Conservation (phyloP, 108 stramenopile species). For the Fragilariopsis cylindrus region DNA sequence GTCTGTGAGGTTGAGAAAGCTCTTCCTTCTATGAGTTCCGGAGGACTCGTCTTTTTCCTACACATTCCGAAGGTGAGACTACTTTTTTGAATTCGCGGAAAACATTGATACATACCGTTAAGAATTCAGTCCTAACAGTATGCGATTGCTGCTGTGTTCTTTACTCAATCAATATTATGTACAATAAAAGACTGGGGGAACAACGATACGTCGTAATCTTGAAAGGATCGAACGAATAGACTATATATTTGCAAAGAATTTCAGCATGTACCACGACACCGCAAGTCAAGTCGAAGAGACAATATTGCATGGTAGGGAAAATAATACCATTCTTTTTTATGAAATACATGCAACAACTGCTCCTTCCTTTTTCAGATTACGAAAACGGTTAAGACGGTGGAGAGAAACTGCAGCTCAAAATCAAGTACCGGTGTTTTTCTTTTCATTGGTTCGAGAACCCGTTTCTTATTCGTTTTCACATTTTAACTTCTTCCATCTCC, state of each 20-base stretch:
- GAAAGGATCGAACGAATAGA: constrained; percentile 20
- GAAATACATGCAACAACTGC: constrained; percentile 37
- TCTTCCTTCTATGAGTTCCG: constrained; percentile 8
- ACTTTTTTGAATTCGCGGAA: too few species aligned
- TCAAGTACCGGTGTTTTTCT: constrained; percentile 35
- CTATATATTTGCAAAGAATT: constrained; percentile 36
- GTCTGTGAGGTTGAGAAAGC: background rate
- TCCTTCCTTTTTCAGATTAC: constrained; percentile 30
- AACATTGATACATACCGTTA: too few species aligned
- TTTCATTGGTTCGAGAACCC: constrained; percentile 30
- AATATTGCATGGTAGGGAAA: constrained; percentile 13
- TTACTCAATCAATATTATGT: too few species aligned
- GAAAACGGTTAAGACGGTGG: constrained; percentile 35
- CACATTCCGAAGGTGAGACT: constrained; percentile 27
- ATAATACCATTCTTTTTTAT: constrained; percentile 31
- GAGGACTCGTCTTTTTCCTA: constrained; percentile 36
- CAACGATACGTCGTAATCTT: constrained; percentile 31
- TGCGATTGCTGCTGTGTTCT: too few species aligned
- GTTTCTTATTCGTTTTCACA: constrained; percentile 32
- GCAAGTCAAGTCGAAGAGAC: constrained; percentile 27
- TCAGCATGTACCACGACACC: constrained; percentile 19
- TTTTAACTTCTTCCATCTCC: constrained; percentile 39
- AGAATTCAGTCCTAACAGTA: too few species aligned
- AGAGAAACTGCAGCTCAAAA: constrained; percentile 20
- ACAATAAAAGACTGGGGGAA: constrained; percentile 29